Evolutionary conservation across 495 filamentous ascomycete species (phyloP).

Genomic region (Cercophora samala): DNA sequence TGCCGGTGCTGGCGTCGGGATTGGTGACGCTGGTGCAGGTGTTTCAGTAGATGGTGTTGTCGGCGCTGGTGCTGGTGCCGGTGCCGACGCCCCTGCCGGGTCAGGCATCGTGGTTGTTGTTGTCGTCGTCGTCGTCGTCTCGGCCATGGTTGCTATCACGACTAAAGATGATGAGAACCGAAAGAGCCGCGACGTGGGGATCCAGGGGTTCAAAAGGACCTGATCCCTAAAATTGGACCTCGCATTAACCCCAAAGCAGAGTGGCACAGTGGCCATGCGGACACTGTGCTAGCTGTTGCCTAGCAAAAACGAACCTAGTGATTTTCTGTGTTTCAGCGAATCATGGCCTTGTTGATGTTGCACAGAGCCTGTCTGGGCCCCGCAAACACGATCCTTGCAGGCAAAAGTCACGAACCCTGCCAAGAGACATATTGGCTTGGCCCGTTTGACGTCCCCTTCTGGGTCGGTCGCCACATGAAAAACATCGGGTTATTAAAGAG

Average conservation of each 20-base stretch:
- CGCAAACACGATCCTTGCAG: background rate
- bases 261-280: background rate
- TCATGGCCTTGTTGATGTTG: background rate
- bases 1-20: background rate
- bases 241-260: too few species aligned
- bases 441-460: too few species aligned
- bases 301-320: background rate
- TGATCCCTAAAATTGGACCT: background rate
- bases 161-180: background rate
- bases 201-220: background rate
- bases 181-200: background rate
- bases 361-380: background rate
- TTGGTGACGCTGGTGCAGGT: background rate
- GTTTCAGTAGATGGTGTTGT: background rate
- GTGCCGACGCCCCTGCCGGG: too few species aligned
- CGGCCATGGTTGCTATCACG: background rate
- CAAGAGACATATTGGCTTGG: too few species aligned
- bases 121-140: background rate
- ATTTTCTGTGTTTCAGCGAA: background rate
- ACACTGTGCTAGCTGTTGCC: background rate
- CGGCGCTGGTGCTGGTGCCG: too few species aligned
- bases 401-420: background rate
- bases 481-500: background rate
- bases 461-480: too few species aligned
- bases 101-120: background rate